A percentile compares a stretch with the other conserved stretches of the same genome.
These are phyloP conservation scores for Digitaria exilis DNA, from an alignment of 202 grass and related monocot species.

Conservation along the genomic window DNA sequence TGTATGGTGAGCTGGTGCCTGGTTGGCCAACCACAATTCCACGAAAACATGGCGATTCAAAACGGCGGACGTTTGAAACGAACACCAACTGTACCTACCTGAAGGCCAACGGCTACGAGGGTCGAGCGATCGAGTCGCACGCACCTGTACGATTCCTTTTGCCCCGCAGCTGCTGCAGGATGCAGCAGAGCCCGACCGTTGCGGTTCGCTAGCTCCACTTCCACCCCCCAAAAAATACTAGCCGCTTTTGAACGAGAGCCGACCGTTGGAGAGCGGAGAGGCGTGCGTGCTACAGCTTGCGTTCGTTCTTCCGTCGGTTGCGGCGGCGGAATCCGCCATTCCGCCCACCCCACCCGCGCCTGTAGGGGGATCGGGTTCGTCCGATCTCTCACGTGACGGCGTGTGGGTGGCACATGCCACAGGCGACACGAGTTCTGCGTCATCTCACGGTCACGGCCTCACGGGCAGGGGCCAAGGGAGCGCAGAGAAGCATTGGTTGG, in stretches of 20 bases:
- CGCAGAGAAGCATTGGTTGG: too few species aligned
- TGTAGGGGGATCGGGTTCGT: background rate
- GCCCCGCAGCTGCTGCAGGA: background rate
- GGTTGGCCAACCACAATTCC: background rate
- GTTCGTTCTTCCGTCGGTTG: background rate
- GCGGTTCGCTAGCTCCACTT: background rate
- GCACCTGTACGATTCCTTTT: conserved; percentile 11
- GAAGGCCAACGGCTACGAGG: conserved; percentile 27
- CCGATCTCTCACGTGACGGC: background rate
- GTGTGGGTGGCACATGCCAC: too few species aligned
- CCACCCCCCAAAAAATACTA: background rate
- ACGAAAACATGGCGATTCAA: conserved; percentile 19
- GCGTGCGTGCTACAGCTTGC: too few species aligned
- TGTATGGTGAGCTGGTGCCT: too few species aligned
- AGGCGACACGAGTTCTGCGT: too few species aligned
- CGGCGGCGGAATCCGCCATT: background rate
- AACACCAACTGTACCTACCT: too few species aligned
- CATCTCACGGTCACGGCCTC: too few species aligned
- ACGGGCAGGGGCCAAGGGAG: too few species aligned
- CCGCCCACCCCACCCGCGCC: too few species aligned
- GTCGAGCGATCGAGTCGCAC: background rate
- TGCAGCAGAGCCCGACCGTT: background rate
- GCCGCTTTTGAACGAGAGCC: background rate
- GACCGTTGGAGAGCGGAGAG: background rate
- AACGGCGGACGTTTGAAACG: background rate